Base-by-base conservation (phyloP, 2,329 filamentous ascomycete genomes). In the Botryotinia convoluta region DNA sequence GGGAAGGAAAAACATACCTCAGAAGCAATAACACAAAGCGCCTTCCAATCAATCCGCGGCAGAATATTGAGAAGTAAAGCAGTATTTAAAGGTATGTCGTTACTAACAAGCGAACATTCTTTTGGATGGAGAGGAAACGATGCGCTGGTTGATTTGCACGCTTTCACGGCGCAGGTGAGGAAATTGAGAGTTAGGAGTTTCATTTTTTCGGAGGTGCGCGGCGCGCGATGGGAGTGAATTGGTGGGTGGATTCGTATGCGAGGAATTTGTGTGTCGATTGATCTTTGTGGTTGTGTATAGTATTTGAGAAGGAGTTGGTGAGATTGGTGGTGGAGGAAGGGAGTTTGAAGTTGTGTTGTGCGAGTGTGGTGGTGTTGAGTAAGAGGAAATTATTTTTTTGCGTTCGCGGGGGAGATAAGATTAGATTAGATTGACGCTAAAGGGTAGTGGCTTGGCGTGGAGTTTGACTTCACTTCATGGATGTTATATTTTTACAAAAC, bases 101-200 rank as follows among this genome's bases (percentile, higher is more conserved):
- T 88, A 79, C 94, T 90, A 77, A 95, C 94, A 37, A 99, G 90
- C 82, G 97, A 94, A 70, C 93, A 95, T 79, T 98, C 94, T 79
- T 92, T 92, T 72, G 96, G 95, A 82, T 98, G 96, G 26, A 99
- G 88, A 3, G 96, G 96, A 81, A 97, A 98, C 37, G 94, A 93
- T 70, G 88, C 85, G 9, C 91, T 86, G 45, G 91, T 91, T 73
- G 90, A 88, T 84, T 97, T 97, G 91, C 96, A 99, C 73, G 92
- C 87, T 87, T 98, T 98, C 81, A 97, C 92, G 75, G 96, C 95
- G 86, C 96, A 99, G 79, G 94, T 96, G 77, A 98, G 86, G 84
- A 99, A 99, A 84, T 98, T 98, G 80, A 97, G 91, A 75, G 94
- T 98, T 70, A 98, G 89, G 76, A 98, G 86, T 84, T 98, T 98